A percentile compares a stretch with the other conserved stretches of the same genome.
phyloP scores from a whole-genome alignment of 257 asterid genomes.

The Buddleja alternifolia region DNA sequence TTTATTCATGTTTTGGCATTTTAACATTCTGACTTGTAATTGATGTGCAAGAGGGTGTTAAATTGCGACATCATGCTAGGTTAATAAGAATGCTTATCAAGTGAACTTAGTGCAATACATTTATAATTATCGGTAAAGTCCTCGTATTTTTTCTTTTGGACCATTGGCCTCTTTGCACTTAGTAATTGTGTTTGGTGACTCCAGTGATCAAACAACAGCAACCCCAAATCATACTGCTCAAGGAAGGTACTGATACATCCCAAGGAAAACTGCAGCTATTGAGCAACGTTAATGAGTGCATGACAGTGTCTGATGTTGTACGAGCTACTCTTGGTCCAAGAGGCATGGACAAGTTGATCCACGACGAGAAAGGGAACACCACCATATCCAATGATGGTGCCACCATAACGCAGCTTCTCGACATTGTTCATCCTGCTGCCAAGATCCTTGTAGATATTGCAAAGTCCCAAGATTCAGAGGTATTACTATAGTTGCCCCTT shows the following conservation, averaged over 20 bases:
- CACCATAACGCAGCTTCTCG: conserved; percentile 73
- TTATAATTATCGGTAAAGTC: no score
- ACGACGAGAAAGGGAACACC: conserved; percentile 83
- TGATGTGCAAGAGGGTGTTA: not conserved
- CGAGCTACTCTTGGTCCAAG: conserved; percentile 95
- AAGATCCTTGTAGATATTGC: conserved; percentile 90
- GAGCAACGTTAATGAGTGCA: conserved; percentile 96
- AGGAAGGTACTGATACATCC: conserved; percentile 98
- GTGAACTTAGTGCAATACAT: not conserved
- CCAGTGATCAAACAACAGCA: conserved; percentile 65
- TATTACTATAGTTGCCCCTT: no score
- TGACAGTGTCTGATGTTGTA: conserved; percentile 89
- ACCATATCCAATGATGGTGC: conserved; percentile 98
- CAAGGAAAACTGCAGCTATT: conserved; percentile 95
- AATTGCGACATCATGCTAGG: conserved; percentile 15
- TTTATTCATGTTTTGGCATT: not conserved
- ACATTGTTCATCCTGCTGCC: conserved; percentile 94
- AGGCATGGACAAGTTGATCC: conserved; percentile 97
- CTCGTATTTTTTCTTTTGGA: not conserved
- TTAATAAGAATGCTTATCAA: not conserved
- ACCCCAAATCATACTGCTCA: conserved; percentile 96
- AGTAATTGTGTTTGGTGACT: conserved; percentile 11
- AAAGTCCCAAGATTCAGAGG: conserved; percentile 76
- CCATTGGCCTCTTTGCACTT: conserved; percentile 2
- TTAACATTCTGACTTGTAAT: not conserved